Evolutionary conservation across 2,329 filamentous ascomycete species (phyloP).

Genomic region (Verticillium alfalfae): DNA sequence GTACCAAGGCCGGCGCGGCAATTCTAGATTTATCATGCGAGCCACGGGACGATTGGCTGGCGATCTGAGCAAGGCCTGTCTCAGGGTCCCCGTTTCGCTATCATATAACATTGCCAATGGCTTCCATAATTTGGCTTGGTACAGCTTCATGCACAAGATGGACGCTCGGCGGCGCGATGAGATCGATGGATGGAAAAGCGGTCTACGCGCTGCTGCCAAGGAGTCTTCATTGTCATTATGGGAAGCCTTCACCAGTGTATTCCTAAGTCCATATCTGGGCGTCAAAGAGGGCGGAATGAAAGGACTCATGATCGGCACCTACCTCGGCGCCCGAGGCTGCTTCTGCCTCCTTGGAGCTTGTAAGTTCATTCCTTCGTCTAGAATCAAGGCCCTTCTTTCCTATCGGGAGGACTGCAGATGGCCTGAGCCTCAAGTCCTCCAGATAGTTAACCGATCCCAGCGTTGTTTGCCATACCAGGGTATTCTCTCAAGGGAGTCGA

Average conservation of each 20-base stretch:
- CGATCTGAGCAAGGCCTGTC: slow-evolving; percentile 54
- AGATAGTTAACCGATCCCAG: slow-evolving; percentile 12
- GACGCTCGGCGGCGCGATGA: slow-evolving; percentile 48
- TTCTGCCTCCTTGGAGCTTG: slow-evolving; percentile 36
- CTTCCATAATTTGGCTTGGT: slow-evolving; percentile 66
- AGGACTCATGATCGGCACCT: slow-evolving; percentile 57
- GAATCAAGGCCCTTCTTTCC: too few relatives aligned
- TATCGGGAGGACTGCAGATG: too few relatives aligned
- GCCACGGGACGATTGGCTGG: slow-evolving; percentile 49
- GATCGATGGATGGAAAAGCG: slow-evolving; percentile 59
- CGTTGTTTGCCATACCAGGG: slow-evolving; percentile 40
- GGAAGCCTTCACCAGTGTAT: slow-evolving; percentile 62
- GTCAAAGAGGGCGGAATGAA: slow-evolving; percentile 55
- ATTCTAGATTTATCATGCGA: slow-evolving; percentile 18
- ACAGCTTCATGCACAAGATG: slow-evolving; percentile 47
- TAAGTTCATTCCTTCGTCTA: slow-evolving; percentile 5
- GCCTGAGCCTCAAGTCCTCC: too few relatives aligned
- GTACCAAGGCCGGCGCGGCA: slow-evolving; percentile 13
- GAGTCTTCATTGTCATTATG: slow-evolving; percentile 60
- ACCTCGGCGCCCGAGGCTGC: slow-evolving; percentile 34
- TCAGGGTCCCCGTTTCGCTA: slow-evolving; percentile 64
- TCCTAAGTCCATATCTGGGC: slow-evolving; percentile 59
- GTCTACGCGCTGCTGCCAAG: slow-evolving; percentile 57
- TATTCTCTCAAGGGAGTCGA: slow-evolving; percentile 50
- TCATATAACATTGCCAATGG: slow-evolving; percentile 64